Conservation (phyloP, 495 filamentous ascomycete genomes). For the Hyaloscypha bicolor region DNA sequence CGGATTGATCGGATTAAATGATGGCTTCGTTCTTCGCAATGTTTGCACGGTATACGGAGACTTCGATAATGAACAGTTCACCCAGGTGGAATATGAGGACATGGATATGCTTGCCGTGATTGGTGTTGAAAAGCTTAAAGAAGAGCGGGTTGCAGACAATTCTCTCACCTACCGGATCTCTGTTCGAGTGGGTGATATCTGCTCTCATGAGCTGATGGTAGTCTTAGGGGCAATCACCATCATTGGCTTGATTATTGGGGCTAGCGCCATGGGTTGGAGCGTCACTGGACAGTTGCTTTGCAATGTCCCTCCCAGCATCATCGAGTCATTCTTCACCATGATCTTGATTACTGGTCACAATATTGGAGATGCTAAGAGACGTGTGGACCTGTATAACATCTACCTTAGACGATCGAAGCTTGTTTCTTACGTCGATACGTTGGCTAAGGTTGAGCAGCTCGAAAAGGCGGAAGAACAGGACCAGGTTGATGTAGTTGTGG, state of each 20-base stretch:
- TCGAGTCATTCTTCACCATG: conserved; percentile 45
- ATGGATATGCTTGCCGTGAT: conserved; percentile 25
- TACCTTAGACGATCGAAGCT: conserved; percentile 22
- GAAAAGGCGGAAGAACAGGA: conserved; percentile 6
- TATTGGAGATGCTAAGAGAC: conserved; percentile 32
- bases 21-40: conserved; percentile 46
- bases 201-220: conserved; percentile 39
- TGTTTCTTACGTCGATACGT: conserved; percentile 19
- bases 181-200: conserved; percentile 31
- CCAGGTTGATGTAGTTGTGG: conserved; percentile 13
- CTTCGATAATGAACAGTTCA: conserved; percentile 29
- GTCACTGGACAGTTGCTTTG: conserved; percentile 43
- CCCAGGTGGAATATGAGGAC: conserved; percentile 26
- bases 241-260: conserved; percentile 36
- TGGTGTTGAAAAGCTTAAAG: conserved; percentile 20
- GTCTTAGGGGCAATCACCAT: conserved; percentile 35
- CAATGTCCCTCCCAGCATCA: conserved; percentile 45
- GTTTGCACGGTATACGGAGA: conserved; percentile 36
- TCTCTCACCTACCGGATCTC: conserved; percentile 37
- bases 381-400: conserved; percentile 28
- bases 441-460: conserved; percentile 18
- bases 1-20: conserved; percentile 42
- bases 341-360: conserved; percentile 46
- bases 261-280: conserved; percentile 43
- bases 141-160: conserved; percentile 20